Percentiles rank a stretch among this genome's conserved stretches.
phyloP scores from a whole-genome alignment of 2,329 filamentous ascomycete species.

The Aspergillus ochraceoroseus region DNA sequence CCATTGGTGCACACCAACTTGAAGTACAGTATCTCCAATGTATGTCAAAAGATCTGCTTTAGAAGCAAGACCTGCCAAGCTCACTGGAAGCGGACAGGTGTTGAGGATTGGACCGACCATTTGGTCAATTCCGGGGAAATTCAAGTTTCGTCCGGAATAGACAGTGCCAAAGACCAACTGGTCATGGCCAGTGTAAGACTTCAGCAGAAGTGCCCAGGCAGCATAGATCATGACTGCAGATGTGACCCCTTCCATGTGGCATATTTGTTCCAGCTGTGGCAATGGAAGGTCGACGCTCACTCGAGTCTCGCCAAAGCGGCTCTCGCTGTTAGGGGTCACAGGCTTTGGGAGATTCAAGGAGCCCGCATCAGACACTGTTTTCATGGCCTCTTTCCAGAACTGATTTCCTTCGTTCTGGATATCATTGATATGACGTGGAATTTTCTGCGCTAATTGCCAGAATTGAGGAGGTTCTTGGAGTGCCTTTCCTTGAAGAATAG shows the following conservation, averaged over 20 bases:
- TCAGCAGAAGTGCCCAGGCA: constrained; percentile 11
- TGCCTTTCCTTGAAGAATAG: constrained; percentile 12
- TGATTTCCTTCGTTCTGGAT: background rate
- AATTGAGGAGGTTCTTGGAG: constrained; percentile 8
- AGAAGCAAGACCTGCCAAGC: constrained; percentile 7
- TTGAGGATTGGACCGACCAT: constrained; percentile 38
- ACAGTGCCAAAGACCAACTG: constrained; percentile 9
- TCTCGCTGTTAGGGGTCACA: background rate
- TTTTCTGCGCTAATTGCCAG: background rate
- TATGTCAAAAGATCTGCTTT: background rate
- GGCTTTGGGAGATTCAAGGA: background rate
- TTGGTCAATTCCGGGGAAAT: constrained; percentile 15
- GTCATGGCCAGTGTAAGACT: constrained; percentile 1
- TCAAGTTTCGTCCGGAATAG: constrained; percentile 9
- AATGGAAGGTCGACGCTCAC: background rate
- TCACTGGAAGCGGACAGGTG: constrained; percentile 24
- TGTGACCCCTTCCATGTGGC: constrained; percentile 2
- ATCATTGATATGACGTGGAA: constrained; percentile 1
- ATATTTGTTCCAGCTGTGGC: constrained; percentile 2
- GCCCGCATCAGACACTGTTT: background rate
- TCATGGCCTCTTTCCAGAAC: constrained; percentile 8
- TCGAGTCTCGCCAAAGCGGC: background rate
- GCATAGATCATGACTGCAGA: constrained; percentile 4
- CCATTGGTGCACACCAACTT: too few species aligned
- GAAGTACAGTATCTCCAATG: background rate